These are phyloP conservation scores for Paramecium sexaurelia DNA, from an alignment of 73 alveolate species.

Conservation along the genomic window DNA sequence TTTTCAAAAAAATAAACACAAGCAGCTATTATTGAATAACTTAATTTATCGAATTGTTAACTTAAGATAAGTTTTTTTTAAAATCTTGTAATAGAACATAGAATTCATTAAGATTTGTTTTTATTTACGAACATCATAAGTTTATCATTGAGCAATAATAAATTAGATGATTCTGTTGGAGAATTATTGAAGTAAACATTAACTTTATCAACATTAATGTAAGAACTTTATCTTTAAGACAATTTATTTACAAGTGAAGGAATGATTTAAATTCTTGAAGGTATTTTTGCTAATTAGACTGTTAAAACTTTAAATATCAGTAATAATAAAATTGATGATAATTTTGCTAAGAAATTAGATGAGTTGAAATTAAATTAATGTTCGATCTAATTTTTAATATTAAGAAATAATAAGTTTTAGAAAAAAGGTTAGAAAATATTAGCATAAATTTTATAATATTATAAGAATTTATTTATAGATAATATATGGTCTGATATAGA, in stretches of 20 bases:
- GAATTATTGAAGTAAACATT: neutral
- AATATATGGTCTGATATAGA: slow-evolving; percentile 1
- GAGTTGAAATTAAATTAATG: neutral
- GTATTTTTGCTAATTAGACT: neutral
- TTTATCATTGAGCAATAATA: neutral
- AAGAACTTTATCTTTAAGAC: neutral
- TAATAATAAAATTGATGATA: neutral
- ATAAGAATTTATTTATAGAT: slow-evolving; percentile 23
- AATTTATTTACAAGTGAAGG: slow-evolving; percentile 23
- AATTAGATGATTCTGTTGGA: neutral
- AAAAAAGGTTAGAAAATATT: neutral
- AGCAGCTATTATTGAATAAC: neutral
- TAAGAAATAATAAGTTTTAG: neutral
- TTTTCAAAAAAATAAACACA: neutral
- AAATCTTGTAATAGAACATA: neutral
- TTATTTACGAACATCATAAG: neutral
- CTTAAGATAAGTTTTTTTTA: neutral
- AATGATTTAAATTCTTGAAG: neutral
- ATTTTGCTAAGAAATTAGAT: neutral
- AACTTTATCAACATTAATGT: neutral
- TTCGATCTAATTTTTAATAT: neutral
- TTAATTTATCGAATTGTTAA: neutral
- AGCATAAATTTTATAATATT: neutral
- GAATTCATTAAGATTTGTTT: neutral
- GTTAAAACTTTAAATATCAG: neutral